These are phyloP conservation scores for Pittosporum tobira DNA, from an alignment of 129 eudicot species.

Conservation along the genomic window DNA sequence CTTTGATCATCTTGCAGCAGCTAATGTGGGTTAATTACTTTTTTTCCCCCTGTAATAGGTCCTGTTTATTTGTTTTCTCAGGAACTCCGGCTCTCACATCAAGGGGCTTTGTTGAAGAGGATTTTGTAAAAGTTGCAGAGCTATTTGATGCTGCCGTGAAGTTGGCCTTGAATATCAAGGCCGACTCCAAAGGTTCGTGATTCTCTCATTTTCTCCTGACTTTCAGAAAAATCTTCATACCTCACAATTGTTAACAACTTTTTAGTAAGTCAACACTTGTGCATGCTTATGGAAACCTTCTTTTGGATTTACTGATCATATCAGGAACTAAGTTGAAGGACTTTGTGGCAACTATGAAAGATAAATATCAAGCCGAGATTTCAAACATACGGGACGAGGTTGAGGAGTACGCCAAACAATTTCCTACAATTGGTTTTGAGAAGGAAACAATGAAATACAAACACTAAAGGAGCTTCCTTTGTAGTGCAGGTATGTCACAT, in stretches of 20 bases:
- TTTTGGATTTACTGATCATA: slow-evolving; percentile 7
- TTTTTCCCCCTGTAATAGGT: not conserved
- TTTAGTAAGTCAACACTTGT: not conserved
- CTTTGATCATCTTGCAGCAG: not conserved
- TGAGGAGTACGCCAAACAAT: slow-evolving; percentile 87
- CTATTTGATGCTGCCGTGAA: slow-evolving; percentile 72
- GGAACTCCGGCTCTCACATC: slow-evolving; percentile 95
- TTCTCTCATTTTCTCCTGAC: not conserved
- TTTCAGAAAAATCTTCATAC: not conserved
- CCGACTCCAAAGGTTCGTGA: slow-evolving; percentile 40
- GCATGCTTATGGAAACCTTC: slow-evolving; percentile 8
- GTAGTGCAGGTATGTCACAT: too few species aligned
- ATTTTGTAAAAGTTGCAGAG: slow-evolving; percentile 82
- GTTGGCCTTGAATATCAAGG: slow-evolving; percentile 63
- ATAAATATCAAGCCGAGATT: slow-evolving; percentile 41
- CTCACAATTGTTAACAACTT: not conserved
- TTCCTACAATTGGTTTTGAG: slow-evolving; percentile 89
- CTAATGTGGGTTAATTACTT: not conserved
- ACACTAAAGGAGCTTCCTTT: slow-evolving; percentile 35
- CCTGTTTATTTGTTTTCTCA: slow-evolving; percentile 14
- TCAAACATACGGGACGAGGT: slow-evolving; percentile 49
- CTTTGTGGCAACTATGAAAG: slow-evolving; percentile 66
- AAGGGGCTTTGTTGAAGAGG: slow-evolving; percentile 87
- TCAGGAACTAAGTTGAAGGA: slow-evolving; percentile 93
- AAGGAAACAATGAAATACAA: slow-evolving; percentile 89